phyloP scores from a whole-genome alignment of 2,329 filamentous ascomycete species.

The Amylocarpus encephaloides region DNA sequence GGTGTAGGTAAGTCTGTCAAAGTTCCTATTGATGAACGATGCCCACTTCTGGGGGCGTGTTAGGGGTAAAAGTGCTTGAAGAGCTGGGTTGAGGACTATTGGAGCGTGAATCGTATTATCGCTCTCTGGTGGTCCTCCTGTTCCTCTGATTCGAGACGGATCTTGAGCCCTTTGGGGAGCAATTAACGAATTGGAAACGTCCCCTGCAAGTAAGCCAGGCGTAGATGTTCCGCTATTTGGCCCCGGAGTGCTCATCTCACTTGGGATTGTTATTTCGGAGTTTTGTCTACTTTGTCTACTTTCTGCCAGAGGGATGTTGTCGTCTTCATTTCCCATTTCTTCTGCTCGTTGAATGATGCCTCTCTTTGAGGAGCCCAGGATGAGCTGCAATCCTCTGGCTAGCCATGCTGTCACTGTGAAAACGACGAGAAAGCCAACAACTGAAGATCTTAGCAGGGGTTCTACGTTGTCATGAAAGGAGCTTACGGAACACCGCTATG shows the following conservation, averaged over 20 bases:
- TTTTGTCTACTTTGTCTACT: constrained; percentile 14
- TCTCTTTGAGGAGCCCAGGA: constrained; percentile 46
- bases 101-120: constrained; percentile 5
- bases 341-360: constrained; percentile 45
- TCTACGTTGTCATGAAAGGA: background rate
- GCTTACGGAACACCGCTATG: constrained; percentile 51
- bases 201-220: constrained; percentile 2
- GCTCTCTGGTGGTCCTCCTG: constrained; percentile 25
- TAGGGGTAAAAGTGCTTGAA: constrained; percentile 38
- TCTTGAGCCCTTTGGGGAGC: constrained; percentile 26
- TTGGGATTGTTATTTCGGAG: constrained; percentile 12
- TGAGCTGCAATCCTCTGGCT: constrained; percentile 46
- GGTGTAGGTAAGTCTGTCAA: constrained; percentile 42
- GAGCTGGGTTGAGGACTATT: constrained; percentile 16
- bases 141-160: constrained; percentile 24
- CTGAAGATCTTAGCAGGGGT: constrained; percentile 31
- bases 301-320: constrained; percentile 42
- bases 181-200: constrained; percentile 15
- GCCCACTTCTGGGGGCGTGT: constrained; percentile 47
- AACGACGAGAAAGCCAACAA: constrained; percentile 49
- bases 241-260: constrained; percentile 8
- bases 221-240: constrained; percentile 2
- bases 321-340: constrained; percentile 40
- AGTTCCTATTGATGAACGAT: constrained; percentile 37
- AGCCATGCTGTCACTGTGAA: constrained; percentile 48